Evolutionary conservation across 441 rosid species (phyloP).

Genomic region (Populus hybrid): DNA sequence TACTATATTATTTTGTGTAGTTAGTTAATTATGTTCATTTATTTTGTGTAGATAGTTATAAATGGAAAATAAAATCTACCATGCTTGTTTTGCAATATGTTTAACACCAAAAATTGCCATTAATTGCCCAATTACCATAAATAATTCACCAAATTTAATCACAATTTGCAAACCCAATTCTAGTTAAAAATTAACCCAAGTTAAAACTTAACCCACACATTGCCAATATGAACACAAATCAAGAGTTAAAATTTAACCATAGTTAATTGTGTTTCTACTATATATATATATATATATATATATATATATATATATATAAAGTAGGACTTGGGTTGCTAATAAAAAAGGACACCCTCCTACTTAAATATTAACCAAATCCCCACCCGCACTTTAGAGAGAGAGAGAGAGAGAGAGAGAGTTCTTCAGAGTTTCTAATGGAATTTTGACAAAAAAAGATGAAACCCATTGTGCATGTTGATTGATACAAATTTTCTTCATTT

Average conservation of each 20-base stretch:
- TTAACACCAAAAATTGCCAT: not conserved
- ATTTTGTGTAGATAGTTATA: not conserved
- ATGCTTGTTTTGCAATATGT: not conserved
- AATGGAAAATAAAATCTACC: not conserved
- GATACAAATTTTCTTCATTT: slow-evolving; percentile 25
- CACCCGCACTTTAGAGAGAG: slow-evolving; percentile 12
- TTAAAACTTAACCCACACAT: not conserved
- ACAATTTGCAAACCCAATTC: not conserved
- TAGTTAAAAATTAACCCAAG: not conserved
- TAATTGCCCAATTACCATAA: not conserved
- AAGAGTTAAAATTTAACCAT: slow-evolving; percentile 11
- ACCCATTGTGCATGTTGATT: slow-evolving; percentile 29
- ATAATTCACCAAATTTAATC: not conserved
- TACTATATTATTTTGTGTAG: not conserved
- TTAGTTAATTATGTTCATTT: not conserved
- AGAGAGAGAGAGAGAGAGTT: slow-evolving; percentile 6
- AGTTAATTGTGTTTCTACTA: not conserved
- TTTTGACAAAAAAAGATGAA: slow-evolving; percentile 29
- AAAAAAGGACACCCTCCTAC: not conserved
- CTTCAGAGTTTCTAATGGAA: slow-evolving; percentile 23
- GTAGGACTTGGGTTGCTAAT: slow-evolving; percentile 10
- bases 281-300: no score
- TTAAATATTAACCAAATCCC: slow-evolving; percentile 26
- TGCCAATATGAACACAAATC: not conserved
- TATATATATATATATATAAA: not conserved